Evolutionary conservation across 2,329 filamentous ascomycete genomes (phyloP).

Genomic region (Venturia effusa): DNA sequence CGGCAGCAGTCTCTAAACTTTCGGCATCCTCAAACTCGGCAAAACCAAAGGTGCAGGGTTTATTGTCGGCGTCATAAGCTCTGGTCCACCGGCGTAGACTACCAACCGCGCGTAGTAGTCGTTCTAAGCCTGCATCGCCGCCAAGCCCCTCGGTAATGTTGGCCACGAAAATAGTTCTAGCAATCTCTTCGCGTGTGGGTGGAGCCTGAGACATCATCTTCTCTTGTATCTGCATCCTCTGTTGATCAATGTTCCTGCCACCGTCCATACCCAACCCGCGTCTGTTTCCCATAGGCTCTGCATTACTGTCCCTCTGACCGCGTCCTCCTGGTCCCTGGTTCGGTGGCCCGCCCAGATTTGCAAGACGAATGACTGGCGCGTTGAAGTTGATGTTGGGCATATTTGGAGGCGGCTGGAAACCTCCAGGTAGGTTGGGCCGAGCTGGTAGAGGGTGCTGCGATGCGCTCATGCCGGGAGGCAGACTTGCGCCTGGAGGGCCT

Average conservation of each 20-base stretch:
- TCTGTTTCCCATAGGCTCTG: slow-evolving; percentile 26
- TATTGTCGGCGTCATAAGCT: slow-evolving; percentile 65
- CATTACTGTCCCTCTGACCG: slow-evolving; percentile 35
- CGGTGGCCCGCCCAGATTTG: slow-evolving; percentile 60
- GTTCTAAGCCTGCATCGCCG: slow-evolving; percentile 68
- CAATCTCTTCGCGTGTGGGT: slow-evolving; percentile 79
- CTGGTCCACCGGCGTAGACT: slow-evolving; percentile 77
- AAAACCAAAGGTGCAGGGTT: slow-evolving; percentile 83
- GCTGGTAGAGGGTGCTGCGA: slow-evolving; percentile 63
- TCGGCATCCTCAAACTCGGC: slow-evolving; percentile 90
- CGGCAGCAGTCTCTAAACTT: slow-evolving; percentile 73
- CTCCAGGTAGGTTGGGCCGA: slow-evolving; percentile 68
- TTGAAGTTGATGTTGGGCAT: slow-evolving; percentile 98
- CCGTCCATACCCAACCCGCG: slow-evolving; percentile 46
- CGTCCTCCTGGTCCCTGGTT: slow-evolving; percentile 35
- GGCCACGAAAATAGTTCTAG: slow-evolving; percentile 82
- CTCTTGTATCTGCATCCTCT: slow-evolving; percentile 56
- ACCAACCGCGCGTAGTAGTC: slow-evolving; percentile 65
- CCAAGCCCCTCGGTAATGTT: slow-evolving; percentile 71
- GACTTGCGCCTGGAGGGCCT: slow-evolving; percentile 65
- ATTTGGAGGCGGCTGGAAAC: slow-evolving; percentile 80
- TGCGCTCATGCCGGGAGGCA: slow-evolving; percentile 68
- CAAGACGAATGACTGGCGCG: slow-evolving; percentile 88
- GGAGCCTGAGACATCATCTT: slow-evolving; percentile 63
- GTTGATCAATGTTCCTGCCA: slow-evolving; percentile 42